Conservation (phyloP, 2,329 filamentous ascomycete genomes). For the Ceratocystis colombiana region DNA sequence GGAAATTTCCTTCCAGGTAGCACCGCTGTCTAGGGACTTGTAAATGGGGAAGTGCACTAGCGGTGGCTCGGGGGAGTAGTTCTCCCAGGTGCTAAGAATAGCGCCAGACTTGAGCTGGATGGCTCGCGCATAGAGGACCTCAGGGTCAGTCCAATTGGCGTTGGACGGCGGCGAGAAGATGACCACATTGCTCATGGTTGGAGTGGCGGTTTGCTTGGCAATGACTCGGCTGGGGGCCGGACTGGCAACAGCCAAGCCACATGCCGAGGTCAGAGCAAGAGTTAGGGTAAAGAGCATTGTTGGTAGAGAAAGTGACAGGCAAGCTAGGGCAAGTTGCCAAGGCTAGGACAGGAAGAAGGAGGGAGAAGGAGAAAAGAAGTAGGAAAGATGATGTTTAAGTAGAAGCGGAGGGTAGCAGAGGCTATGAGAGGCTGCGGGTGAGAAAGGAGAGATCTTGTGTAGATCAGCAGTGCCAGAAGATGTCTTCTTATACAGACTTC, state of each 20-base stretch:
- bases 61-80: slow-evolving; percentile 48
- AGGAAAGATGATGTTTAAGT: neutral
- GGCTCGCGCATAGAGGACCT: slow-evolving; percentile 38
- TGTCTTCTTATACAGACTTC: neutral
- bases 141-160: slow-evolving; percentile 37
- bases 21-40: slow-evolving; percentile 43
- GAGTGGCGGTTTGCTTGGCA: slow-evolving; percentile 4
- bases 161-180: slow-evolving; percentile 36
- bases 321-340: too few relatives aligned
- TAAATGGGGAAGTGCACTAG: slow-evolving; percentile 46
- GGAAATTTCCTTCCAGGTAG: slow-evolving; percentile 54
- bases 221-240: slow-evolving; percentile 6
- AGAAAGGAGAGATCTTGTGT: neutral
- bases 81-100: slow-evolving; percentile 46
- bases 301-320: neutral
- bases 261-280: slow-evolving; percentile 6
- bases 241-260: slow-evolving; percentile 9
- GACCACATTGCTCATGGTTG: slow-evolving; percentile 30
- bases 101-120: slow-evolving; percentile 39
- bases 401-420: neutral
- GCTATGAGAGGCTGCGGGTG: neutral
- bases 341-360: neutral
- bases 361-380: neutral
- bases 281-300: slow-evolving; percentile 5
- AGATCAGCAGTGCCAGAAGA: neutral